Evolutionary conservation across 371 early-diverging fungal genomes (phyloP), one percentile per base, ranked within the genome.

Genomic region (Sporodiniella umbellata): DNA sequence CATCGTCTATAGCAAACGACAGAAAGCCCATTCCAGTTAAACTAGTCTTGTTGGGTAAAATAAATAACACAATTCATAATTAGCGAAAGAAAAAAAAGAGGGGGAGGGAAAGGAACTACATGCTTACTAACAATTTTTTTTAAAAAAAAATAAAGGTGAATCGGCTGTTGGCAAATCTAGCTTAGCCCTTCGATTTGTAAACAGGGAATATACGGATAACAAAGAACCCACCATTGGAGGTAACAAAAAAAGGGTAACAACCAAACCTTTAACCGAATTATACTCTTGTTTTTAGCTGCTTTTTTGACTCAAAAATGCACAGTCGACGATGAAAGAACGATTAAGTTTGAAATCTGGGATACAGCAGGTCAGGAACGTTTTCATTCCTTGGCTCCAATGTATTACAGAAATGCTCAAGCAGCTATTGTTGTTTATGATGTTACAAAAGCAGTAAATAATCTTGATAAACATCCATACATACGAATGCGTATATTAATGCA

Each of bases 221-320:
- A 90, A 92, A 69, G 97, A 96, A 60, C 94, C 95, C 38, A 97
- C 98, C 21, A 97, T 97, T 66, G 97, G 97, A 72, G 90, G 91
- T 87, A 28, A 28, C 4, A 17, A 11, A 33, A 35, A n/a, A 7
- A 50, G 6, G 44, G 21, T 17, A 17, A 22, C 1, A 2, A 4
- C n/a, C n/a, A n/a, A n/a, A n/a, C n/a, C n/a, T n/a, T n/a, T n/a
- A n/a, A n/a, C n/a, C n/a, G n/a, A n/a, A n/a, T n/a, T n/a, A n/a
- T n/a, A n/a, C n/a, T n/a, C n/a, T 1, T 37, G 15, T 70, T 21
- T 25, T 39, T 24, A 81, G 92, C 90, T 45, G 90, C 93, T 4
- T 90, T 89, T 53, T 70, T 92, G 60, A 85, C 88, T 19, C 84
- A 88, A 70, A 80, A 81, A 51, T 80, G 84, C 43, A 62, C 62